Percentiles rank a stretch among this genome's conserved stretches.
phyloP scores from a whole-genome alignment of 495 filamentous ascomycete species.

The Neurospora sp. region DNA sequence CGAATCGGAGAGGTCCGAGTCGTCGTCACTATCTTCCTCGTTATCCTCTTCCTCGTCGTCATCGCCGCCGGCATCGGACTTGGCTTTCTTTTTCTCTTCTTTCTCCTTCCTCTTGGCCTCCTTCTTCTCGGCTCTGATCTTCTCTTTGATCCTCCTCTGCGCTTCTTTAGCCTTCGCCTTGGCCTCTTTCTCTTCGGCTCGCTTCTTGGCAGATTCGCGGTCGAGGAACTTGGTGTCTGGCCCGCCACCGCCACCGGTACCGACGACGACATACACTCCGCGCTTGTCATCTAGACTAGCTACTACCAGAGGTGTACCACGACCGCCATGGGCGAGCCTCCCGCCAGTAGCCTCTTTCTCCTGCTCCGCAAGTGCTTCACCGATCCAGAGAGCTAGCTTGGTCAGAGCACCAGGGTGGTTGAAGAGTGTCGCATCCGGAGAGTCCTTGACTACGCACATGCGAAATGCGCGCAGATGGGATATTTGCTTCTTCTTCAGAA shows the following conservation, averaged over 20 bases:
- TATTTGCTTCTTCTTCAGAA: conserved; percentile 90
- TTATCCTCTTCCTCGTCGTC: conserved; percentile 38
- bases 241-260: conserved; percentile 72
- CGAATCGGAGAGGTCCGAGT: conserved; percentile 12
- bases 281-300: conserved; percentile 80
- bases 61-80: conserved; percentile 47
- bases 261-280: conserved; percentile 84
- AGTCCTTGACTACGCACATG: conserved; percentile 91
- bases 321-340: conserved; percentile 55
- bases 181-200: conserved; percentile 47
- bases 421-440: conserved; percentile 80
- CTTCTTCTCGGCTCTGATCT: conserved; percentile 52
- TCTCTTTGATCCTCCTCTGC: conserved; percentile 48
- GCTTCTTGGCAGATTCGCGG: conserved; percentile 51
- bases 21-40: conserved; percentile 14
- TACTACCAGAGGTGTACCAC: conserved; percentile 77
- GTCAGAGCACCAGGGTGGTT: conserved; percentile 84
- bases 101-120: conserved; percentile 38
- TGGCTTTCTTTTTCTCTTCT: conserved; percentile 48
- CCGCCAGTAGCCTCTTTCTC: conserved; percentile 60
- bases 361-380: conserved; percentile 82
- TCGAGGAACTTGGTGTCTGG: conserved; percentile 49
- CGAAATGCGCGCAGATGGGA: conserved; percentile 84
- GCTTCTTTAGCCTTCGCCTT: conserved; percentile 50
- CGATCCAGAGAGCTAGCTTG: conserved; percentile 88